Percentiles rank a stretch among this genome's conserved stretches.
phyloP scores from a whole-genome alignment of 768 basidiomycete genomes.

The Macrocybe gigantea region DNA sequence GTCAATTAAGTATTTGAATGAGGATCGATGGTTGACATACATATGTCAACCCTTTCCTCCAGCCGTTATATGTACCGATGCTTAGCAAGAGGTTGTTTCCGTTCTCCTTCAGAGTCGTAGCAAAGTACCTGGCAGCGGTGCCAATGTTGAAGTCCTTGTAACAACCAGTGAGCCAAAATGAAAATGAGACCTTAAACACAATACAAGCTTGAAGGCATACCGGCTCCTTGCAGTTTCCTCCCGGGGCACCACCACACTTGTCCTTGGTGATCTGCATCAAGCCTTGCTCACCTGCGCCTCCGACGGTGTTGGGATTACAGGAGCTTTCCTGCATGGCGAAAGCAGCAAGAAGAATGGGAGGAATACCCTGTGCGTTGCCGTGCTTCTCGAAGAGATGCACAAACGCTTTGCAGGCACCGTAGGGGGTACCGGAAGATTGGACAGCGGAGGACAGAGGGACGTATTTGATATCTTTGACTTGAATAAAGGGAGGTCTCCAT shows the following conservation, averaged over 20 bases:
- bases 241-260: constrained; percentile 62
- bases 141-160: constrained; percentile 67
- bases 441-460: constrained; percentile 43
- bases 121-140: constrained; percentile 60
- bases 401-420: constrained; percentile 50
- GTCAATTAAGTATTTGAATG: constrained; percentile 1
- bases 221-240: constrained; percentile 40
- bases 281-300: constrained; percentile 79
- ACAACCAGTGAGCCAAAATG: constrained; percentile 1
- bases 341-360: constrained; percentile 73
- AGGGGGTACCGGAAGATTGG: constrained; percentile 44
- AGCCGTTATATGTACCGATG: constrained; percentile 77
- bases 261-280: constrained; percentile 81
- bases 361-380: constrained; percentile 43
- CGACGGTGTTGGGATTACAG: constrained; percentile 63
- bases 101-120: constrained; percentile 38
- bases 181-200: background rate
- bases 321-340: constrained; percentile 84
- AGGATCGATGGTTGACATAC: constrained; percentile 24
- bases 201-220: constrained; percentile 19
- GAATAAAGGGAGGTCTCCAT: constrained; percentile 69
- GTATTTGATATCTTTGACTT: constrained; percentile 42
- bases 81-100: constrained; percentile 49
- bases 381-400: constrained; percentile 55
- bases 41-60: constrained; percentile 51